Base-by-base conservation (phyloP, 148 eudicot genomes). In the Beta vulgaris region DNA sequence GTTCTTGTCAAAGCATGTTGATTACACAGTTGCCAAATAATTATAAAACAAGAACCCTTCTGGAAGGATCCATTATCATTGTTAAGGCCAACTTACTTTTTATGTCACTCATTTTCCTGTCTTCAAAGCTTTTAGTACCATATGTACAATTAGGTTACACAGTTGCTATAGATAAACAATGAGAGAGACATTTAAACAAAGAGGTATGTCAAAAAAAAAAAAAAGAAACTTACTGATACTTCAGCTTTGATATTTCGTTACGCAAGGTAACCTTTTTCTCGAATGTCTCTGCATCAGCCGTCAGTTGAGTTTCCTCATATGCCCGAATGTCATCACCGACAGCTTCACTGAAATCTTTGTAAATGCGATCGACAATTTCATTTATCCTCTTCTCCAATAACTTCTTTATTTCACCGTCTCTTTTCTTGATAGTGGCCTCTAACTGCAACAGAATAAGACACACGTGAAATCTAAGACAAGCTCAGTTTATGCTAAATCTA, bases 251-350 rank as follows among this genome's bases (percentile, higher is more conserved):
- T 49, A 91, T 96, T 86, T 95, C 97, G 86, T 81, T 89, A 71
- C 90, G 85, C 88, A 96, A 79, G 78, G 84, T 75, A 77, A 85
- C 89, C 77, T 89, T 91, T 84, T 91, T 87, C 74, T 93, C 94
- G 77, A 91, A 86, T 73, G 86, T 82, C 72, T 89, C 85, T 66
- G 92, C 85, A 75, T 89, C 96, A 80, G 84, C 98, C 60, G 89
- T 83, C 67, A 92, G 93, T 85, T 92, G 97, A 54, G 91, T 92
- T 77, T 96, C 98, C 78, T 95, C 99, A 79, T 96, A 96, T 75
- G 86, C 97, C 66, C 98, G 94, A 68, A 96, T 92, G 68, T 84
- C 89, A 69, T 92, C 94, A 67, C 97, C 97, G 76, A 92, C 88
- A 79, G 94, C 83, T 85, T 87, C 87, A 69, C 98, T 91, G 70